Evolutionary conservation across 1,284 basidiomycete genomes (phyloP).

Genomic region (Melanopsichium pennsylvanicum): DNA sequence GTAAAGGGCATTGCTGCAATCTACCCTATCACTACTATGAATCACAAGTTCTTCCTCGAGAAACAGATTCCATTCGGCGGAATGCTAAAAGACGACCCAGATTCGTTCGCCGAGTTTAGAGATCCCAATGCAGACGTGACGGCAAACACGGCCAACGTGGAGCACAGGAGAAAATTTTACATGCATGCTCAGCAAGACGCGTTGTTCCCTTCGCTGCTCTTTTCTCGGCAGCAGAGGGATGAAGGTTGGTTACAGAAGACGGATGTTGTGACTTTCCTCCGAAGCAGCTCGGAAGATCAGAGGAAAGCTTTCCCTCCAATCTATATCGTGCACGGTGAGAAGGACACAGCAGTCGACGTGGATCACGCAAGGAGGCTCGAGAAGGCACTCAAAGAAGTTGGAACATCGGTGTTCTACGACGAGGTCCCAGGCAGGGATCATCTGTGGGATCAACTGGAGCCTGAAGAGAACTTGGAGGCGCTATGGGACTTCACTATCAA

Average conservation of each 20-base stretch:
- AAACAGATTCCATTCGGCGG: constrained; percentile 36
- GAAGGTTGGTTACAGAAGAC: constrained; percentile 39
- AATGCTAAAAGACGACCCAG: constrained; percentile 21
- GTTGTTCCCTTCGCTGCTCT: constrained; percentile 44
- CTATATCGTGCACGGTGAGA: constrained; percentile 51
- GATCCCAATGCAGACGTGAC: constrained; percentile 33
- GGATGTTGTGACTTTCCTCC: constrained; percentile 29
- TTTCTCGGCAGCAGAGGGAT: constrained; percentile 27
- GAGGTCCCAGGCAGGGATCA: constrained; percentile 44
- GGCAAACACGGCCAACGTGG: constrained; percentile 23
- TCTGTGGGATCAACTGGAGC: constrained; percentile 44
- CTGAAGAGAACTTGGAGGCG: constrained; percentile 32
- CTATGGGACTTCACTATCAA: constrained; percentile 30
- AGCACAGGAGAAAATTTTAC: constrained; percentile 42
- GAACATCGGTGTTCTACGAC: constrained; percentile 28
- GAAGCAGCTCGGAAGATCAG: constrained; percentile 15
- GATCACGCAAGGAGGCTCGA: constrained; percentile 35
- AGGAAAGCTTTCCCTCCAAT: constrained; percentile 29
- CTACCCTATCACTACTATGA: constrained; percentile 49
- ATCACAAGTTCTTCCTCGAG: constrained; percentile 45
- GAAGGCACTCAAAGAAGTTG: constrained; percentile 26
- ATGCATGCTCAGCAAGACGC: constrained; percentile 48
- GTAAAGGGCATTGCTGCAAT: constrained; percentile 41
- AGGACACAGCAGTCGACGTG: constrained; percentile 48
- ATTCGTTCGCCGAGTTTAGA: constrained; percentile 28